phyloP scores from a whole-genome alignment of 805 yeast species.

The Wickerhamiella alocasiicola region DNA sequence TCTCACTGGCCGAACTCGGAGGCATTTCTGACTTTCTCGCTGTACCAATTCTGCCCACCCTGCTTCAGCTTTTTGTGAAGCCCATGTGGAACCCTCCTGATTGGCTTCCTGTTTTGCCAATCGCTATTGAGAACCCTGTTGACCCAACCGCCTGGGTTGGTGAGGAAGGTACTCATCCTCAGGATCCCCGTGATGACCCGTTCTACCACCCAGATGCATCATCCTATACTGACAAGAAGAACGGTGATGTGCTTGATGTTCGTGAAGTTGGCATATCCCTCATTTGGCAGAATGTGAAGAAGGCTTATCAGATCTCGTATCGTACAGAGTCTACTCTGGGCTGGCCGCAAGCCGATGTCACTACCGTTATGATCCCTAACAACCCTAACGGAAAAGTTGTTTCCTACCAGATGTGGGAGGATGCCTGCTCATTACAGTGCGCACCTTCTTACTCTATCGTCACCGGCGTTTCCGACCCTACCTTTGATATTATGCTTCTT shows the following conservation, averaged over 20 bases:
- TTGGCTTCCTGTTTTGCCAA: conserved; percentile 3
- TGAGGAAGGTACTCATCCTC: neutral
- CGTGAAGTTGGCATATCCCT: conserved; percentile 12
- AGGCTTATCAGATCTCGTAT: conserved; percentile 15
- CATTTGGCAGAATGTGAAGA: conserved; percentile 7
- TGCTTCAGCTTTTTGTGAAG: conserved; percentile 21
- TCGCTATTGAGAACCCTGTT: conserved; percentile 1
- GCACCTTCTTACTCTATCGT: conserved; percentile 20
- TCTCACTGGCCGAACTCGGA: conserved; percentile 4
- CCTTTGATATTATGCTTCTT: conserved; percentile 13
- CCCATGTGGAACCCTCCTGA: conserved; percentile 5
- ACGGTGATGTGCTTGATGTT: conserved; percentile 14
- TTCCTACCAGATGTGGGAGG: conserved; percentile 20
- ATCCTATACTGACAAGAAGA: neutral
- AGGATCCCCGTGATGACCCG: conserved; percentile 13
- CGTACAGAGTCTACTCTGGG: conserved; percentile 13
- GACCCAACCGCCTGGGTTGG: too few species aligned
- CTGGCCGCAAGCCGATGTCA: conserved; percentile 11
- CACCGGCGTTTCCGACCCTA: conserved; percentile 10
- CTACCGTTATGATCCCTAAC: too few species aligned
- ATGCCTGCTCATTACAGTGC: conserved; percentile 18
- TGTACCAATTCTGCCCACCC: conserved; percentile 25
- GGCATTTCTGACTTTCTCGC: conserved; percentile 8
- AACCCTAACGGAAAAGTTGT: conserved; percentile 11
- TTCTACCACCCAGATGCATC: too few species aligned